Evolutionary conservation across 1,284 basidiomycete genomes (phyloP).

Genomic region (Cryptococcus floricola): DNA sequence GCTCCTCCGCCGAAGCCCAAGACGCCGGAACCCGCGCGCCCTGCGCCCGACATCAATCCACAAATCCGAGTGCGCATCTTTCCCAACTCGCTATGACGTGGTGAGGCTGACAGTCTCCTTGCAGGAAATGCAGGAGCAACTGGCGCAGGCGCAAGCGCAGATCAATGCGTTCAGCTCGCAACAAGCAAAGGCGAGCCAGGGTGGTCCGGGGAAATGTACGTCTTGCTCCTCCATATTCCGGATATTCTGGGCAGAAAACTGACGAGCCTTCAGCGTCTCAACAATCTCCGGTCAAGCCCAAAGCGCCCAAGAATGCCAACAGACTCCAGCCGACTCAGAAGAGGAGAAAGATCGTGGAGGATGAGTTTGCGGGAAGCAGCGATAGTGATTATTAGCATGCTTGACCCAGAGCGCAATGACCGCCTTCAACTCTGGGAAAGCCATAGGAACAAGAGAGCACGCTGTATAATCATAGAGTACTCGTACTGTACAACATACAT

Average conservation of each 20-base stretch:
- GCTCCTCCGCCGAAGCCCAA: too few relatives aligned
- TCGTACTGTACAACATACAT: not conserved
- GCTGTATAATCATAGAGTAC: not conserved
- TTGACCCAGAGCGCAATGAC: slow-evolving; percentile 34
- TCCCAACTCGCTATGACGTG: slow-evolving; percentile 7
- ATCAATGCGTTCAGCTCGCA: not conserved
- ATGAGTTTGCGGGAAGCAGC: not conserved
- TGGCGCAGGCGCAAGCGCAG: not conserved
- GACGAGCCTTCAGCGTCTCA: slow-evolving; percentile 6
- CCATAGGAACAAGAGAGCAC: slow-evolving; percentile 10
- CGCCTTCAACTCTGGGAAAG: slow-evolving; percentile 21
- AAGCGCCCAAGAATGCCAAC: slow-evolving; percentile 26
- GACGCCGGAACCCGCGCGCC: too few relatives aligned
- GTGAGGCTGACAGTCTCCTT: not conserved
- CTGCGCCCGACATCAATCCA: too few relatives aligned
- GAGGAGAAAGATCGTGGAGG: slow-evolving; percentile 16
- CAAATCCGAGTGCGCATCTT: too few relatives aligned
- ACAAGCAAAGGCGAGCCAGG: too few relatives aligned
- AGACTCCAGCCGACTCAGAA: slow-evolving; percentile 37
- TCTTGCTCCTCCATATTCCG: not conserved
- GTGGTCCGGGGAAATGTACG: not conserved
- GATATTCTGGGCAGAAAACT: not conserved
- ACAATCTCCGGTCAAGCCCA: slow-evolving; percentile 25
- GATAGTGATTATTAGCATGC: not conserved
- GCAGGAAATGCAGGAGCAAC: not conserved